Evolutionary conservation across 768 basidiomycete genomes (phyloP).

Genomic region (Bullera alba): DNA sequence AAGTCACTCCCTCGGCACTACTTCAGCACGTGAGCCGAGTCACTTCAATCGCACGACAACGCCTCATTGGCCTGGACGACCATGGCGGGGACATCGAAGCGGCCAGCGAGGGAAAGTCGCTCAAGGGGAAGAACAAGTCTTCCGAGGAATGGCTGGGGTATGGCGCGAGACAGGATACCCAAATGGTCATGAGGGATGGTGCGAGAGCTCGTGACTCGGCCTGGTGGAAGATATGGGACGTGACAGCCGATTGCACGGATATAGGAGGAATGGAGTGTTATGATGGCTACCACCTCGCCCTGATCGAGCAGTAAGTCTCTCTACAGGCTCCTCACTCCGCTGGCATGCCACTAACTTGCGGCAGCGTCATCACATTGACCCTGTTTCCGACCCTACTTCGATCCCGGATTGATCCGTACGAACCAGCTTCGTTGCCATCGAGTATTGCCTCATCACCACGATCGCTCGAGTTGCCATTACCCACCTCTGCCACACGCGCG

Average conservation of each 20-base stretch:
- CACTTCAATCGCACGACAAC: neutral
- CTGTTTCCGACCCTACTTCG: conserved; percentile 14
- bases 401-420: neutral
- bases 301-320: conserved; percentile 36
- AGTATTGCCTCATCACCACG: too few relatives aligned
- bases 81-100: conserved; percentile 5
- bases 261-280: conserved; percentile 39
- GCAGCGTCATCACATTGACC: conserved; percentile 15
- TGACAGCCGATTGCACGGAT: conserved; percentile 28
- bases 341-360: neutral
- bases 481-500: neutral
- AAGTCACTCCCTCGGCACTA: conserved; percentile 8
- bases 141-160: too few relatives aligned
- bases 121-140: conserved; percentile 4
- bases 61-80: neutral
- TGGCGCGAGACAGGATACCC: too few relatives aligned
- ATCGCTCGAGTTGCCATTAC: neutral
- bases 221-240: conserved; percentile 35
- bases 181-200: too few relatives aligned
- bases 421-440: too few relatives aligned
- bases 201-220: neutral
- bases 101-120: neutral
- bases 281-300: conserved; percentile 28
- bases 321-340: neutral
- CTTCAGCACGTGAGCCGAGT: neutral